Percentiles rank a stretch among this genome's conserved stretches.
Evolutionary conservation across 176 grass and related monocot species (phyloP).

Genomic region (Oryza meyeriana): DNA sequence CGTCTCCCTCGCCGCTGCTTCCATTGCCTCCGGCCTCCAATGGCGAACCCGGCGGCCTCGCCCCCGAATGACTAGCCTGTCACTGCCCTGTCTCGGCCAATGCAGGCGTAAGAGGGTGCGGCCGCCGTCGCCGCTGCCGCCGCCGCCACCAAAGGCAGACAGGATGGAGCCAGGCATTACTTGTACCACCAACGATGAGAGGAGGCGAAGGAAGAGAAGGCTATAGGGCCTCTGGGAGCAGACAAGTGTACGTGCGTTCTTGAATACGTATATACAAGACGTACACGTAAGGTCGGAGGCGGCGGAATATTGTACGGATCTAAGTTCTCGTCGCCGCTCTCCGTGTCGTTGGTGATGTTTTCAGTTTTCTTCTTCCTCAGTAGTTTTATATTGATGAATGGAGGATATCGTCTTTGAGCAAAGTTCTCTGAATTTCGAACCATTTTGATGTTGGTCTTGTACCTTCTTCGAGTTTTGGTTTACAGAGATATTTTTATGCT

Average conservation of each 20-base stretch:
- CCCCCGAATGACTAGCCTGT: not conserved
- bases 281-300: conserved; percentile 1
- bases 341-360: conserved; percentile 30
- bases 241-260: not conserved
- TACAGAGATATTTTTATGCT: not conserved
- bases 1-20: not conserved
- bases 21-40: conserved; percentile 4
- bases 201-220: not conserved
- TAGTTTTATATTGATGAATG: not conserved
- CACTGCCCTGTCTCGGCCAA: not conserved
- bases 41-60: conserved; percentile 27
- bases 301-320: conserved; percentile 15
- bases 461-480: not conserved
- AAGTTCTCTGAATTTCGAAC: not conserved
- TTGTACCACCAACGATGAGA: conserved; percentile 20
- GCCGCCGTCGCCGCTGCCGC: conserved; percentile 9
- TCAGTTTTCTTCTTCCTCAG: not conserved
- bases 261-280: not conserved
- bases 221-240: not conserved
- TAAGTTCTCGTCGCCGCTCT: conserved; percentile 23
- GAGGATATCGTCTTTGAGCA: conserved; percentile 21
- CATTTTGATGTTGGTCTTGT: not conserved
- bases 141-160: conserved; percentile 25
- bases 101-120: conserved; percentile 22
- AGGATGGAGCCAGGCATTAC: conserved; percentile 48